These are phyloP conservation scores for Exophiala phaeomuriformis DNA, from an alignment of 2,329 filamentous ascomycete species.

Conservation along the genomic window DNA sequence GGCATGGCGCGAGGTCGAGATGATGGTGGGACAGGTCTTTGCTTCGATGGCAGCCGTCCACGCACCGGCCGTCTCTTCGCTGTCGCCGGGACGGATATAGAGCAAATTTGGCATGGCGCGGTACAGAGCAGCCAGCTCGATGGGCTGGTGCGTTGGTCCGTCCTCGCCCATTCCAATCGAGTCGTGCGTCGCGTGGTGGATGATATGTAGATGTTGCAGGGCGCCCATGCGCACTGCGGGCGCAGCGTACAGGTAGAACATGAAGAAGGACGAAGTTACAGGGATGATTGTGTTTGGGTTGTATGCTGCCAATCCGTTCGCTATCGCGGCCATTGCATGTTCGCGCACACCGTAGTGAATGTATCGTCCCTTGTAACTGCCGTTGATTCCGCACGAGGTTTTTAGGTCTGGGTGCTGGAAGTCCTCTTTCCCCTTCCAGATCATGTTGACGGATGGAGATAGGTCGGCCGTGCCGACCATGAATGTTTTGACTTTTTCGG, in stretches of 20 bases:
- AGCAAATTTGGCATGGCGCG: constrained; percentile 55
- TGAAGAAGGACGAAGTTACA: constrained; percentile 51
- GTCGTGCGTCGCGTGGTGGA: constrained; percentile 56
- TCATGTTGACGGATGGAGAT: constrained; percentile 50
- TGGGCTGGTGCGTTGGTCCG: constrained; percentile 55
- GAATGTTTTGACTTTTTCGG: constrained; percentile 41
- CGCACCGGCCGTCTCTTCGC: constrained; percentile 51
- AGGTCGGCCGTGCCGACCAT: constrained; percentile 51
- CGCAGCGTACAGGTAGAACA: constrained; percentile 52
- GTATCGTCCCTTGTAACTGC: constrained; percentile 32
- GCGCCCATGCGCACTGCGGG: constrained; percentile 54
- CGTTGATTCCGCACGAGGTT: constrained; percentile 3
- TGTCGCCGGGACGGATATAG: constrained; percentile 53
- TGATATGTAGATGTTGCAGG: constrained; percentile 47
- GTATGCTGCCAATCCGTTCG: constrained; percentile 61
- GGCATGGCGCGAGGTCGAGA: constrained; percentile 38
- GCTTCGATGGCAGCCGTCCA: constrained; percentile 44
- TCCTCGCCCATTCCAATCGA: constrained; percentile 53
- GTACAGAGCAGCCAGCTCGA: constrained; percentile 49
- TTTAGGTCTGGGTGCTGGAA: constrained; percentile 43
- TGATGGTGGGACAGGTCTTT: constrained; percentile 32
- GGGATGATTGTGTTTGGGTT: constrained; percentile 48
- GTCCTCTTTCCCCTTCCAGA: constrained; percentile 46
- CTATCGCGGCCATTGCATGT: constrained; percentile 83
- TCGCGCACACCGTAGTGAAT: constrained; percentile 87